phyloP scores from a whole-genome alignment of 2,329 filamentous ascomycete species.

The Colletotrichum sp. region DNA sequence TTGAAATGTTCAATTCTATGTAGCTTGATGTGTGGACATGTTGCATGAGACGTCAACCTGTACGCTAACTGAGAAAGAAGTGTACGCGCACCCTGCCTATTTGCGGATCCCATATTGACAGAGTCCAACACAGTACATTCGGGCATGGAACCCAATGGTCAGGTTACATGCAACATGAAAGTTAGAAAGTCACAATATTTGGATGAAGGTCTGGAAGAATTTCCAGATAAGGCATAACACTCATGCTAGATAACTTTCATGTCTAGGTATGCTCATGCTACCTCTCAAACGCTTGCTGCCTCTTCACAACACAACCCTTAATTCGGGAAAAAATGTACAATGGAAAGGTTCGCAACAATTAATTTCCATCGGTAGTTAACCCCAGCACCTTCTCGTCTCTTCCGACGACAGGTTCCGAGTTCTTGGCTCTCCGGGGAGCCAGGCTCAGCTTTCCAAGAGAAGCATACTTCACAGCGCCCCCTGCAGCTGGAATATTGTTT shows the following conservation, averaged over 20 bases:
- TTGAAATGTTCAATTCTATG: background rate
- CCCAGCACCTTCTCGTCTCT: background rate
- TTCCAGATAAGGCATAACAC: background rate
- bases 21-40: background rate
- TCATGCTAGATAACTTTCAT: background rate
- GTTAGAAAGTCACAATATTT: background rate
- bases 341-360: background rate
- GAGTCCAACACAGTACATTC: background rate
- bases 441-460: conserved; percentile 31
- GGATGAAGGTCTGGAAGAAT: background rate
- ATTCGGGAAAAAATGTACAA: background rate
- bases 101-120: background rate
- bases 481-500: conserved; percentile 33
- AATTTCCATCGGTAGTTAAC: background rate
- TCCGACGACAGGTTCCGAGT: conserved; percentile 3
- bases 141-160: background rate
- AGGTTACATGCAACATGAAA: background rate
- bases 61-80: background rate
- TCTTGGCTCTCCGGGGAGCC: conserved; percentile 20
- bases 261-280: background rate
- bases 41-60: background rate
- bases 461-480: conserved; percentile 30
- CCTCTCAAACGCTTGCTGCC: background rate
- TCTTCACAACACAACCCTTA: background rate
- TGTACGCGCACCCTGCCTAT: background rate